Conservation (phyloP, 352 stramenopile species). For the Globisporangium uncinulatum region DNA sequence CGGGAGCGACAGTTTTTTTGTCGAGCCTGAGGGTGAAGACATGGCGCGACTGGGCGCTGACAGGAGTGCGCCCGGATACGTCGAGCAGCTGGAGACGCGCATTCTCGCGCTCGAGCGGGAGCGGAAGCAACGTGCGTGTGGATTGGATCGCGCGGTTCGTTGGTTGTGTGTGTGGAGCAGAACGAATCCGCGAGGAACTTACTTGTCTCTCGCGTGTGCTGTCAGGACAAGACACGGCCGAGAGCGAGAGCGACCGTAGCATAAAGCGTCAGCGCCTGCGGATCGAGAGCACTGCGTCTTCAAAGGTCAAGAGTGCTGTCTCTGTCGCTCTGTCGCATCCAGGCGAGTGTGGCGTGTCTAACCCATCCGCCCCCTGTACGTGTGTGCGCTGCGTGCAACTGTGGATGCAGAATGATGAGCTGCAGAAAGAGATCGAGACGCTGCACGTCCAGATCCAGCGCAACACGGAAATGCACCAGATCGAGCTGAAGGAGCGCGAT, state of each 20-base stretch:
- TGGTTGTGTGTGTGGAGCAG: neutral
- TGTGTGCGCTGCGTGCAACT: neutral
- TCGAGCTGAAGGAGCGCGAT: slow-evolving; percentile 65
- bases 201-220: neutral
- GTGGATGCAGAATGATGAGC: slow-evolving; percentile 32
- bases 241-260: slow-evolving; percentile 20
- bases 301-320: slow-evolving; percentile 32
- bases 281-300: slow-evolving; percentile 47
- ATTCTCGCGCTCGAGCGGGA: slow-evolving; percentile 25
- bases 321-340: neutral
- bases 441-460: slow-evolving; percentile 49
- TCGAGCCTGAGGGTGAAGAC: slow-evolving; percentile 25
- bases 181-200: neutral
- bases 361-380: neutral
- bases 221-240: slow-evolving; percentile 20
- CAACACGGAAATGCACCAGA: slow-evolving; percentile 50
- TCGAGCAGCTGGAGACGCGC: slow-evolving; percentile 27
- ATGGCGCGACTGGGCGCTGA: slow-evolving; percentile 11
- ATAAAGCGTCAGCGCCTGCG: slow-evolving; percentile 51
- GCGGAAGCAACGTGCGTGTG: slow-evolving; percentile 24
- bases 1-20: slow-evolving; percentile 22
- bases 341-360: neutral
- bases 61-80: slow-evolving; percentile 5
- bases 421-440: slow-evolving; percentile 44
- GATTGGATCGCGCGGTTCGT: neutral